Evolutionary conservation across 805 yeast species (phyloP), one percentile per base, ranked within the genome.

Genomic region (Saccharomycopsis fibuligera): DNA sequence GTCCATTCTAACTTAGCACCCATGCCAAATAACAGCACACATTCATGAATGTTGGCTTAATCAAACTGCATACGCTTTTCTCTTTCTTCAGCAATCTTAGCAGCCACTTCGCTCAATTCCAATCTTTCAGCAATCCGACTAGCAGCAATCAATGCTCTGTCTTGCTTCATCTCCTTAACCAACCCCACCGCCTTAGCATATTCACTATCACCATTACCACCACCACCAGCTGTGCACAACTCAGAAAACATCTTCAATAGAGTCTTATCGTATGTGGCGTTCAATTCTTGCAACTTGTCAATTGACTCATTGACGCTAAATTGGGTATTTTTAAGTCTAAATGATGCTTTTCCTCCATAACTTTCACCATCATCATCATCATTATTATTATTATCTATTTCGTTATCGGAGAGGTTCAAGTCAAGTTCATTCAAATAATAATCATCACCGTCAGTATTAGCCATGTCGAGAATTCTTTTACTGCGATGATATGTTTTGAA

Each of bases 61-160:
- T 22, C 30, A 14, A 29, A 47, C 6, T 53, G 68, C 70, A 72
- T 67, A 56, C 73, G 64, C 43, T 68, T 68, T 54, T 81, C 86
- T 51, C 83, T 66, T 35, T 78, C 57, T 49, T 75, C 71, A 49
- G 72, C 73, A 35, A 83, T 75, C 59, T 73, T 73, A 50, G 73
- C 76, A 0, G 78, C 80, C 51, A 85, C 61, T 1, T 66, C 59
- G 14, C 68, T 65, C 59, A 80, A 62, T 29, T 78, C 82, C 48
- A 79, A 73, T 51, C 96, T 74, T 59, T 86, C 86, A 0, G 96
- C 88, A 47, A 91, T 86, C 64, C 84, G 84, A 12, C 78, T 69
- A 1, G 97, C 96, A 0, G 96, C 96, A 48, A 73, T 74, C 54
- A 90, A 67, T 2, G 96, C 95, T 56, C 83, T 80, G 53, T 85